These are phyloP conservation scores for Solanum chiquidenum DNA, from an alignment of 257 asterid species.

Conservation along the genomic window DNA sequence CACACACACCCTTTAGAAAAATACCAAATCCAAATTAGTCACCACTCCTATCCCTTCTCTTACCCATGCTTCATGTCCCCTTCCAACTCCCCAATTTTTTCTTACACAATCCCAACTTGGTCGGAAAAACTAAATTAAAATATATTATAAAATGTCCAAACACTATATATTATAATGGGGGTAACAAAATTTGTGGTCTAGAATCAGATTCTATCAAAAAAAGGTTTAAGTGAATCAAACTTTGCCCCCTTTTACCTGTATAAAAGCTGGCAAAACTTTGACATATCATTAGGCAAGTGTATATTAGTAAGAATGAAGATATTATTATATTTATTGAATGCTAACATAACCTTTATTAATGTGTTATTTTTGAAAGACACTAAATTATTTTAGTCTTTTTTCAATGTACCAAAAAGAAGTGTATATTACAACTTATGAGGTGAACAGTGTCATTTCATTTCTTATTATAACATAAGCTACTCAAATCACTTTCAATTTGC, in stretches of 20 bases:
- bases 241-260: neutral
- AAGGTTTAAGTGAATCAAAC: neutral
- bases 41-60: slow-evolving; percentile 4
- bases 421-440: neutral
- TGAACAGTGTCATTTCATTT: neutral
- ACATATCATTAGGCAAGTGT: neutral
- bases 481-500: slow-evolving; percentile 6
- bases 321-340: neutral
- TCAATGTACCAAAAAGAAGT: neutral
- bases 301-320: neutral
- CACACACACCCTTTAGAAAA: neutral
- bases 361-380: neutral
- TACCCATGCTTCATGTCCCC: neutral
- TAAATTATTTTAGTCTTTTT: neutral
- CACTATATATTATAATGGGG: neutral
- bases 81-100: neutral
- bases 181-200: neutral
- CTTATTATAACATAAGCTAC: neutral
- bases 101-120: neutral
- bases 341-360: neutral
- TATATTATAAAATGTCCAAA: neutral
- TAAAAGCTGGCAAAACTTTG: neutral
- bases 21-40: slow-evolving; percentile 5
- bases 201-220: slow-evolving; percentile 11
- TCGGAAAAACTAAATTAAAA: neutral